Conservation (phyloP, 768 basidiomycete genomes). For the Termitomyces sp. region DNA sequence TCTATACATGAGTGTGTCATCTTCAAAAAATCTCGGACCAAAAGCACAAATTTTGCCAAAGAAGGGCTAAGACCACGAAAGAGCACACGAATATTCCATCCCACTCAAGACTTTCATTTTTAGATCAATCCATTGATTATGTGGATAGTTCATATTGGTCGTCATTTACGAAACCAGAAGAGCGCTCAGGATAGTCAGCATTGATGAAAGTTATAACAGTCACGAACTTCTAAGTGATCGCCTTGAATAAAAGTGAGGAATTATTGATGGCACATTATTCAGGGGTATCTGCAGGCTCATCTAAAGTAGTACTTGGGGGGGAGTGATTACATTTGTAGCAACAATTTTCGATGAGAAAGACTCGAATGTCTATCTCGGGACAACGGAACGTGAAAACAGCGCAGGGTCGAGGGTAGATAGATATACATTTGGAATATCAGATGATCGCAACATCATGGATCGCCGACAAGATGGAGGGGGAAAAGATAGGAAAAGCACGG, state of each 20-base stretch:
- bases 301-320: not conserved
- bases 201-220: not conserved
- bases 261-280: not conserved
- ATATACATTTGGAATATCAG: not conserved
- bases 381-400: not conserved
- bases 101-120: not conserved
- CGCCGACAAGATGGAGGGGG: slow-evolving; percentile 1
- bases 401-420: not conserved
- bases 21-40: not conserved
- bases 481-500: not conserved
- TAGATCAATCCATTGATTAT: not conserved
- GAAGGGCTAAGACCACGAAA: not conserved
- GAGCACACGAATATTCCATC: not conserved
- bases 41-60: too few species aligned
- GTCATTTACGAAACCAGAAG: not conserved
- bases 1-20: not conserved
- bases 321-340: not conserved
- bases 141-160: not conserved
- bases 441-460: slow-evolving; percentile 1
- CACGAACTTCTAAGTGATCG: not conserved
- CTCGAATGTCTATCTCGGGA: not conserved
- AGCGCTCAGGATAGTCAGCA: not conserved
- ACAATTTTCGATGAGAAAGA: not conserved
- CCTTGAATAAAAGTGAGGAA: not conserved
- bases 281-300: slow-evolving; percentile 1